phyloP scores from a whole-genome alignment of 495 filamentous ascomycete genomes.

The Podospora comata region DNA sequence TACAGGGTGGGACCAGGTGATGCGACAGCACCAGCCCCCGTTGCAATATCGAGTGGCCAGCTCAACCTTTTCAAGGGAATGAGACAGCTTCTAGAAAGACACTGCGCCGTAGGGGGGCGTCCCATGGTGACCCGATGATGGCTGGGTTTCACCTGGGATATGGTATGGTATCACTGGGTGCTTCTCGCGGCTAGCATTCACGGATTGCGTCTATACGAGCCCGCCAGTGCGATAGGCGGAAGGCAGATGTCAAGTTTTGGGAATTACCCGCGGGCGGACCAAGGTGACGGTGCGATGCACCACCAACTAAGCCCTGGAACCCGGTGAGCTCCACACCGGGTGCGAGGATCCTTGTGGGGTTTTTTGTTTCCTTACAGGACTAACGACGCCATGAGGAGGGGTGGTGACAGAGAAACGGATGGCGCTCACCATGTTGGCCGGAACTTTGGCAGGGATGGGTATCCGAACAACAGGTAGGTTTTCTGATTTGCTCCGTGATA shows the following conservation, averaged over 20 bases:
- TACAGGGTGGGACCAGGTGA: not conserved
- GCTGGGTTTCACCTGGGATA: not conserved
- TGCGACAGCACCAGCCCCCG: not conserved
- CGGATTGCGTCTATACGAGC: not conserved
- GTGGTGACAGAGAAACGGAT: not conserved
- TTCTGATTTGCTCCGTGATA: not conserved
- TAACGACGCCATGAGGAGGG: not conserved
- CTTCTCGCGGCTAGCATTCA: not conserved
- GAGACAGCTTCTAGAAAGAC: not conserved
- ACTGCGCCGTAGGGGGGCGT: not conserved
- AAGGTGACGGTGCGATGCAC: not conserved
- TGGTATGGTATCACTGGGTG: not conserved
- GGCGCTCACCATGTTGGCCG: not conserved
- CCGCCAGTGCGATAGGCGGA: not conserved
- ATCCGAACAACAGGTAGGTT: not conserved
- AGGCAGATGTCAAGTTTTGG: not conserved
- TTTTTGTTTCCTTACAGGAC: not conserved
- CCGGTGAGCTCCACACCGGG: not conserved
- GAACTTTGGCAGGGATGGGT: not conserved
- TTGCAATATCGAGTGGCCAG: not conserved
- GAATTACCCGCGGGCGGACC: not conserved
- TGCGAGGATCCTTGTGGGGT: not conserved
- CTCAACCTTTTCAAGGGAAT: not conserved
- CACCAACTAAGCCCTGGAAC: not conserved
- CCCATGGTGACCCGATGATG: not conserved